Evolutionary conservation across 805 yeast genomes (phyloP), one percentile per base, ranked within the genome.

Genomic region (Lipomyces mesembrius): DNA sequence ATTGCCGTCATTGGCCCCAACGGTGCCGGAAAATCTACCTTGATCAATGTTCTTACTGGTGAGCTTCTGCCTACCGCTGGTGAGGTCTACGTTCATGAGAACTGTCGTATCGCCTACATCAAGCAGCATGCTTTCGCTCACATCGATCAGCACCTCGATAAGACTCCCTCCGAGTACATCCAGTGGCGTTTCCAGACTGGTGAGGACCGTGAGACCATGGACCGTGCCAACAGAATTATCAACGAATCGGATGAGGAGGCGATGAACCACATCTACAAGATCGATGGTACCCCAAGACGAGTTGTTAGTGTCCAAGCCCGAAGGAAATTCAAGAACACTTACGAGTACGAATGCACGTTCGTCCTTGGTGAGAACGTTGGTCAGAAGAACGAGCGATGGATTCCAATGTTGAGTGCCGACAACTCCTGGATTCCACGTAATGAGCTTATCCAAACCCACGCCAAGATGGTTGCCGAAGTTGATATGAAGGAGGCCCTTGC

Each of bases 171-270:
- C 79, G 99, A 95, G 87, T 95, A 95, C 87, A 95, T 95, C 78
- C 99, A 95, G 87, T 95, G 99, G 99, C 95, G 99, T 90, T 95
- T 94, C 98, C 99, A 95, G 87, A 95, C 99, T 81, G 99, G 99
- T 93, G 99, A 95, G 87, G 99, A 95, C 85, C 92, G 99, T 87
- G 99, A 95, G 88, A 95, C 99, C 84, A 95, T 95, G 99, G 99
- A 95, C 88, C 91, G 98, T 87, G 99, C 98, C 82, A 92, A 96
- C 83, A 92, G 99, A 88, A 94, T 89, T 83, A 92, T 95, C 82
- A 92, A 90, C 81, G 99, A 95, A 86, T 84, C 86, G 77, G 99
- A 95, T 85, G 98, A 93, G 87, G 87, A 89, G 83, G 91, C 96
- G 81, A 95, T 95, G 99, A 92, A 95, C 93, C 95, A 94, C 88